Base-by-base conservation (phyloP, 805 yeast species). In the Wickerhamiella dianesei region DNA sequence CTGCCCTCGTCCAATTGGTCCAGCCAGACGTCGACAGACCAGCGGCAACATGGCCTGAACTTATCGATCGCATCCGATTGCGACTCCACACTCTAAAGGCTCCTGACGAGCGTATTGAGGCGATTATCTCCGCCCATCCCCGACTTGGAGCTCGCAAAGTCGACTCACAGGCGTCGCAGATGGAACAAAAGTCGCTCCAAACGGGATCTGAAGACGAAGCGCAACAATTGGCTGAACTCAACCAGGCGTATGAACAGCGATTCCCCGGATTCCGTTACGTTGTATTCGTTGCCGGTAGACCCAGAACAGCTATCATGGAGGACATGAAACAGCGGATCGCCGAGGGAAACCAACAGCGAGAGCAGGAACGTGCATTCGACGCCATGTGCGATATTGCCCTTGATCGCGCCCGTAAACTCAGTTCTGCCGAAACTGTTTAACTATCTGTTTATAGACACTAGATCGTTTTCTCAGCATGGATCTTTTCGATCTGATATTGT, bases 321-420 rank as follows among this genome's bases (percentile, higher is more conserved):
- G 67, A 76, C 51, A 82, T 83, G 84, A 60, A 61, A 42, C 49
- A 50, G 29, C 71, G 92, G 52, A 82, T 87, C 2, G 63, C 61
- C 1, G 67, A 80, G 45, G 66, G 66, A n/a, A 74, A 80, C 56
- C 70, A 75, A 48, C 59, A 54, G 4, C 45, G 53, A 29, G 96
- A 88, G 61, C 72, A 76, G 48, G 41, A 48, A 6, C 81, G 77
- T 42, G 94, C 95, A 0, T 75, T 85, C 54, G 69, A 78, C 53
- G 95, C 94, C 20, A 85, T 87, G 94, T 84, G 95, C 62, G 94
- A 84, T 62, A 88, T 87, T 48, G 96, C 96, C 0, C 55, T 72
- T 21, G 95, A 86, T 64, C 69, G 96, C 48, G 79, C 80, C 0
- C 53, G 52, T n/a, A 81, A 79, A 56, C 59, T 76, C 42, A 25